Conservation (phyloP, 768 basidiomycete species). For the Amyloporia xantha region DNA sequence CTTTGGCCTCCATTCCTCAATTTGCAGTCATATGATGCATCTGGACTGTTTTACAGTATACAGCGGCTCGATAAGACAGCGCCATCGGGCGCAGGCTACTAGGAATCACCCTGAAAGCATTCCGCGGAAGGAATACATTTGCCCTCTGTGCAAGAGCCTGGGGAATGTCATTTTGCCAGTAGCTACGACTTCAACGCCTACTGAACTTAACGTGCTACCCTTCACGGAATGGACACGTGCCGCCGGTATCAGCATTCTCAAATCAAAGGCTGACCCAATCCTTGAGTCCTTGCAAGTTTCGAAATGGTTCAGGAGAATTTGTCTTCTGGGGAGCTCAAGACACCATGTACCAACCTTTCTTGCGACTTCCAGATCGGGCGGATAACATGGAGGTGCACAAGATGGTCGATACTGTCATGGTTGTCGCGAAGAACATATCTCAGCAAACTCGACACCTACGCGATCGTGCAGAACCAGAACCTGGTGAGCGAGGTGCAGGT, state of each 20-base stretch:
- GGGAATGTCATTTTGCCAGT: conserved; percentile 93
- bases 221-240: conserved; percentile 89
- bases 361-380: conserved; percentile 43
- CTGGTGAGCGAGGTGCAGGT: conserved; percentile 71
- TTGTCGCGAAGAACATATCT: conserved; percentile 70
- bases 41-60: conserved; percentile 90
- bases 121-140: conserved; percentile 91
- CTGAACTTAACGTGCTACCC: conserved; percentile 46
- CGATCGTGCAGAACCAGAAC: conserved; percentile 66
- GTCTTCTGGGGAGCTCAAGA: conserved; percentile 87
- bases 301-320: conserved; percentile 81
- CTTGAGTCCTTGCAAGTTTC: conserved; percentile 69
- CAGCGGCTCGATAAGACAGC: conserved; percentile 76
- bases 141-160: conserved; percentile 93
- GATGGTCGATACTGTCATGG: conserved; percentile 86
- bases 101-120: conserved; percentile 93
- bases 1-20: conserved; percentile 81
- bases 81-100: conserved; percentile 83
- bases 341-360: conserved; percentile 51
- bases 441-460: conserved; percentile 81
- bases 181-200: conserved; percentile 39
- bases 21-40: conserved; percentile 98
- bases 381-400: conserved; percentile 57
- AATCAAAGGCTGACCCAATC: conserved; percentile 68
- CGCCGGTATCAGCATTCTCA: conserved; percentile 83